Conservation (phyloP, 148 eudicot species). For the Cornus suecica region DNA sequence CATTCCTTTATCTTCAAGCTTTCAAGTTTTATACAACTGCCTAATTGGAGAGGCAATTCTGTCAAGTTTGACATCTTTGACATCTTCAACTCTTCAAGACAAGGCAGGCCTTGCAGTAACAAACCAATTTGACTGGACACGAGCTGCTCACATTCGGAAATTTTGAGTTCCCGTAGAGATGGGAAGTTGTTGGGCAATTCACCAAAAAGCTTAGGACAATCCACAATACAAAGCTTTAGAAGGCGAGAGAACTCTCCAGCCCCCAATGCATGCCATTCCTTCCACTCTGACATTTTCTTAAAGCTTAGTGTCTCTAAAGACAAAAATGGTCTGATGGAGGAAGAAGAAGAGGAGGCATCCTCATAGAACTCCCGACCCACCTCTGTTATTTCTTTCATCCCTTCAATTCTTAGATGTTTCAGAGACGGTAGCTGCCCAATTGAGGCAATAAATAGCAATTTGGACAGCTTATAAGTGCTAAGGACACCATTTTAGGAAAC, state of each 20-base stretch:
- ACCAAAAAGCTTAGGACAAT: not conserved
- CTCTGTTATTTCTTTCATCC: not conserved
- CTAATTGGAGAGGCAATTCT: too few species aligned
- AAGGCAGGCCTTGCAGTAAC: too few species aligned
- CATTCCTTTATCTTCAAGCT: too few species aligned
- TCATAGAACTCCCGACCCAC: not conserved
- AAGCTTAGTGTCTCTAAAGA: not conserved
- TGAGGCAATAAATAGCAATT: slow-evolving; percentile 8
- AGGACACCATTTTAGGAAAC: not conserved
- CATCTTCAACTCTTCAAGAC: too few species aligned
- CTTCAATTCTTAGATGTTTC: slow-evolving; percentile 1
- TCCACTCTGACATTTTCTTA: not conserved
- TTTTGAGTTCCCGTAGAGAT: not conserved
- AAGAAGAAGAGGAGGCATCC: too few species aligned
- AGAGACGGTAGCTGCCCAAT: slow-evolving; percentile 11
- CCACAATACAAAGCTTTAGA: not conserved
- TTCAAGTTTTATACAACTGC: too few species aligned
- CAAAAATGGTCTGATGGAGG: not conserved
- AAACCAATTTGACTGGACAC: not conserved
- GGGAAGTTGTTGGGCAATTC: not conserved
- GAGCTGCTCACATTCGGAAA: not conserved
- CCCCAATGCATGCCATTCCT: not conserved
- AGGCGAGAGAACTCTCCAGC: slow-evolving; percentile 1
- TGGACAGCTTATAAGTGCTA: not conserved
- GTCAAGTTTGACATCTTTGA: too few species aligned